Evolutionary conservation across 768 basidiomycete genomes (phyloP).

Genomic region (Rhizopogon salebrosus): DNA sequence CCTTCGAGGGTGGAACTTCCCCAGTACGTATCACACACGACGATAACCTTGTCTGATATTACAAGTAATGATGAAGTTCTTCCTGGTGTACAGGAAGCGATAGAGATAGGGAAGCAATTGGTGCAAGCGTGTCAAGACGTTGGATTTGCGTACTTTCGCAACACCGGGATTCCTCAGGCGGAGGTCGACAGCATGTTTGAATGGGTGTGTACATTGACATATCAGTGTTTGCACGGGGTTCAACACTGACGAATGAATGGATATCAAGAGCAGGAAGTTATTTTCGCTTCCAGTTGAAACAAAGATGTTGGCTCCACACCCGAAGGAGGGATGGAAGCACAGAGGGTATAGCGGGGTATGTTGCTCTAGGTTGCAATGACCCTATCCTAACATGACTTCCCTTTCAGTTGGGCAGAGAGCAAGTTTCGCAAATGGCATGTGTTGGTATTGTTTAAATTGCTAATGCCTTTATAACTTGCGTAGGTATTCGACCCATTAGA

Average conservation of each 20-base stretch:
- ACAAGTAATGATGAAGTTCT: not conserved
- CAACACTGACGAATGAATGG: not conserved
- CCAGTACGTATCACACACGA: constrained; percentile 1
- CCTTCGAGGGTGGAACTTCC: constrained; percentile 10
- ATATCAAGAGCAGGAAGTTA: constrained; percentile 31
- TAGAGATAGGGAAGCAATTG: constrained; percentile 11
- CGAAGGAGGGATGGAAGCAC: constrained; percentile 38
- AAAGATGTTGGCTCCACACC: constrained; percentile 43
- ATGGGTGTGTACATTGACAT: constrained; percentile 27
- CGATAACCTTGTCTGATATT: not conserved
- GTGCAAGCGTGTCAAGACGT: constrained; percentile 19
- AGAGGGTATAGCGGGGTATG: constrained; percentile 30
- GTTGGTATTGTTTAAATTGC: not conserved
- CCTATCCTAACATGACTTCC: not conserved
- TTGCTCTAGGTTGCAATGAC: not conserved
- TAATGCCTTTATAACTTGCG: not conserved
- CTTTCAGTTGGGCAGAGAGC: constrained; percentile 35
- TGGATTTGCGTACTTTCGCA: constrained; percentile 45
- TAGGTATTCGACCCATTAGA: constrained; percentile 30
- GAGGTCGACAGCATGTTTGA: constrained; percentile 37
- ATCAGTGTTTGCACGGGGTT: constrained; percentile 2
- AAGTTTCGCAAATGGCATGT: constrained; percentile 25
- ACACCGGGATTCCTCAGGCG: constrained; percentile 35
- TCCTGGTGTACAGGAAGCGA: constrained; percentile 8
- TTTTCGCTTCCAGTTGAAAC: constrained; percentile 33